Evolutionary conservation across 768 basidiomycete genomes (phyloP).

Genomic region (Tylopilus rubrobrunneus): DNA sequence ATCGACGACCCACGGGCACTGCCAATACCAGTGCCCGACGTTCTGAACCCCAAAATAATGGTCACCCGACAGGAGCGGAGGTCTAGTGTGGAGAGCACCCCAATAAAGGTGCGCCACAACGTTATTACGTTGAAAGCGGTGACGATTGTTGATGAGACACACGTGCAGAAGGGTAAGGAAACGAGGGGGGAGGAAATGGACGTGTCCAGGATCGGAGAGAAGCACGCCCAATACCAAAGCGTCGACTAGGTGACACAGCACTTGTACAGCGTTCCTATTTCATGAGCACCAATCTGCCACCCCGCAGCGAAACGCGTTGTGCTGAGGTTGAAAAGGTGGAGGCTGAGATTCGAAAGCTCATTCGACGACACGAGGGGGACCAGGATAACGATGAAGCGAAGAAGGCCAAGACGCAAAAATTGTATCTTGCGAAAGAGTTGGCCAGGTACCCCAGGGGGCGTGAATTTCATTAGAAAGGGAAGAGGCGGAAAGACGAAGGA

Average conservation of each 20-base stretch:
- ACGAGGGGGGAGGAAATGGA: slow-evolving; percentile 38
- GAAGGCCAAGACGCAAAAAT: slow-evolving; percentile 58
- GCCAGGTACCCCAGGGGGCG: slow-evolving; percentile 73
- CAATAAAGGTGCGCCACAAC: slow-evolving; percentile 16
- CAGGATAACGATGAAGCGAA: slow-evolving; percentile 62
- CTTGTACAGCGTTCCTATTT: too few species aligned
- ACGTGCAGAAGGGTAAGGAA: slow-evolving; percentile 1
- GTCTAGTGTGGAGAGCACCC: neutral
- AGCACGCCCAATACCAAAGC: slow-evolving; percentile 71
- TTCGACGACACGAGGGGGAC: slow-evolving; percentile 51
- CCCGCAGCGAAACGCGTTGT: slow-evolving; percentile 55
- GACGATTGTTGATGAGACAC: neutral
- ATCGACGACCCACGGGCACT: slow-evolving; percentile 13
- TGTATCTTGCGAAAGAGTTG: slow-evolving; percentile 76
- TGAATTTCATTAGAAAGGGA: slow-evolving; percentile 53
- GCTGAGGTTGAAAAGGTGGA: slow-evolving; percentile 86
- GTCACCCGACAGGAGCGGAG: slow-evolving; percentile 1
- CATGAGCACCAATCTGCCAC: neutral
- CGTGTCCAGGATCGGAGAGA: slow-evolving; percentile 68
- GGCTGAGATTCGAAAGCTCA: slow-evolving; percentile 76
- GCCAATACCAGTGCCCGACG: slow-evolving; percentile 10
- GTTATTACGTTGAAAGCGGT: neutral
- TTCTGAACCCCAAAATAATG: neutral
- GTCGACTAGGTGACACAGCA: slow-evolving; percentile 25
- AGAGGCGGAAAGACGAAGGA: slow-evolving; percentile 61